phyloP scores from a whole-genome alignment of 305 asterid species.

The Lippia alba region DNA sequence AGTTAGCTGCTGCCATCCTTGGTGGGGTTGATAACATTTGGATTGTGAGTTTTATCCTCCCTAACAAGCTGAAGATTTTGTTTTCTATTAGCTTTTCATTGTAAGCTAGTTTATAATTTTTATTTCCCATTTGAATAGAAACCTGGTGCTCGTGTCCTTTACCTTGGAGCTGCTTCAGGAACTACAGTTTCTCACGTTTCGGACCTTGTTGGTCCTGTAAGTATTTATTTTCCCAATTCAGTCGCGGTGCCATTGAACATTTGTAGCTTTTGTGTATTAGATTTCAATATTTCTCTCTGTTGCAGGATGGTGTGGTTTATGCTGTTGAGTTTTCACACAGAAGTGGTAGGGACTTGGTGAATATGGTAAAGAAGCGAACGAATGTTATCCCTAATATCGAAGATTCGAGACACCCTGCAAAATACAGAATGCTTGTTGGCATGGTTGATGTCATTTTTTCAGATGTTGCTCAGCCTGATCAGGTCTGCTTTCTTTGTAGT shows the following conservation, averaged over 20 bases:
- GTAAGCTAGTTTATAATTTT: background rate
- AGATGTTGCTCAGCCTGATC: constrained; percentile 99
- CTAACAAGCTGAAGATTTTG: too few relatives aligned
- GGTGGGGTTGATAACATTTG: constrained; percentile 90
- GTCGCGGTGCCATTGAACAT: too few relatives aligned
- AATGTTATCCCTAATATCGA: constrained; percentile 92
- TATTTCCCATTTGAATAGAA: constrained; percentile 45
- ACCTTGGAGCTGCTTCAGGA: constrained; percentile 97
- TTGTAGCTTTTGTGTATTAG: too few relatives aligned
- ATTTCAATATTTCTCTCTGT: background rate
- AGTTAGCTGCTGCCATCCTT: constrained; percentile 87
- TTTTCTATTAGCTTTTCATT: too few relatives aligned
- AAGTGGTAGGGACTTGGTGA: constrained; percentile 93
- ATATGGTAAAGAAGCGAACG: constrained; percentile 93
- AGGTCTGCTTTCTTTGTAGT: constrained; percentile 52
- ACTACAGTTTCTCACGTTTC: constrained; percentile 94
- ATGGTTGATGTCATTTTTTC: constrained; percentile 98
- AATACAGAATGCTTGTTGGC: constrained; percentile 96
- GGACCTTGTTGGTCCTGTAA: constrained; percentile 91
- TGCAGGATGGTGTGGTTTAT: constrained; percentile 83
- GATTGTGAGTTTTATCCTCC: constrained; percentile 91
- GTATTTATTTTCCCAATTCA: too few relatives aligned
- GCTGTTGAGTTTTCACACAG: constrained; percentile 95
- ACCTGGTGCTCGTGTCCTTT: constrained; percentile 89
- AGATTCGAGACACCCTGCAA: constrained; percentile 97